These are phyloP conservation scores for Beta corolliflora DNA, from an alignment of 179 eudicot species.

Conservation along the genomic window DNA sequence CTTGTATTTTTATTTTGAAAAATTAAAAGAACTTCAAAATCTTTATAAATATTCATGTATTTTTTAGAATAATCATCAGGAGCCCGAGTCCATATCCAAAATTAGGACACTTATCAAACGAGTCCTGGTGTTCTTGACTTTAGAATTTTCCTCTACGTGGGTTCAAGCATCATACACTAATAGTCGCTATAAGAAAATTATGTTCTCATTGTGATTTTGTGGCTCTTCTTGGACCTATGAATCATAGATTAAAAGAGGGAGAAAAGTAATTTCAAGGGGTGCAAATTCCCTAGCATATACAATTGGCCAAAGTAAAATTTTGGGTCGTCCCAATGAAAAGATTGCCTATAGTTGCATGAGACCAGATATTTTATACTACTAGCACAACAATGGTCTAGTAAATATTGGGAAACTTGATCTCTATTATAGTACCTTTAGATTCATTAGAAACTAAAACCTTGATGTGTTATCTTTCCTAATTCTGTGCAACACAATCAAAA, in stretches of 20 bases:
- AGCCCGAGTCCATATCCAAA: too few relatives aligned
- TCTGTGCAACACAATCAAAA: background rate
- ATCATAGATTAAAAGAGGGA: background rate
- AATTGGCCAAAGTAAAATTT: background rate
- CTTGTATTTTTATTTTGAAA: too few relatives aligned
- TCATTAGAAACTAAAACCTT: too few relatives aligned
- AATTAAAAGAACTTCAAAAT: too few relatives aligned
- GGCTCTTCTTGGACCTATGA: background rate
- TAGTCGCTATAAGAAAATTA: background rate
- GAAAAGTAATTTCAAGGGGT: background rate
- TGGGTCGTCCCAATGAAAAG: background rate
- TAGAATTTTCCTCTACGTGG: too few relatives aligned
- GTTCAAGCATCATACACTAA: background rate
- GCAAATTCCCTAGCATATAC: background rate
- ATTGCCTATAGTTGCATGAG: background rate
- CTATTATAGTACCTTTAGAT: too few relatives aligned
- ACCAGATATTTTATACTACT: background rate
- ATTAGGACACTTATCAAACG: too few relatives aligned
- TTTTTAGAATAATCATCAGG: background rate
- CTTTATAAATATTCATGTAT: background rate
- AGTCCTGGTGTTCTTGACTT: too few relatives aligned
- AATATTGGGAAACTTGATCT: too few relatives aligned
- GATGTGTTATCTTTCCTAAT: background rate
- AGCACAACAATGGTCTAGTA: too few relatives aligned
- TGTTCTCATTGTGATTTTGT: background rate